Evolutionary conservation across 2,329 filamentous ascomycete species (phyloP).

Genomic region (Anthostomella pinea): DNA sequence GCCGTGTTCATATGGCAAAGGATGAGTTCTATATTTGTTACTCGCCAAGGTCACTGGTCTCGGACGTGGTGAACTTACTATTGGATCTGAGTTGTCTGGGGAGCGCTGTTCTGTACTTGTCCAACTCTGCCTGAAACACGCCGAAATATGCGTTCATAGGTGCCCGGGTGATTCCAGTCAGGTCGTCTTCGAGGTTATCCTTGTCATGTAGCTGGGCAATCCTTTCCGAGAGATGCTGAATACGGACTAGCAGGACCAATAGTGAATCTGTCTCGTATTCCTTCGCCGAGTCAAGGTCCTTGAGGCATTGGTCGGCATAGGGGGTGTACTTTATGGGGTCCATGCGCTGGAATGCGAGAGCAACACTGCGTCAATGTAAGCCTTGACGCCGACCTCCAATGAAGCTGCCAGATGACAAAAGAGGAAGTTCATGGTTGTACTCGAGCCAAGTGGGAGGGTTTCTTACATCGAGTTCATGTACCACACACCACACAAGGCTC

Average conservation of each 20-base stretch:
- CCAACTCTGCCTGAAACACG: constrained; percentile 45
- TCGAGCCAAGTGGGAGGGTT: no score
- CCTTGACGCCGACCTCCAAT: no score
- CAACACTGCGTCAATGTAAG: constrained; percentile 36
- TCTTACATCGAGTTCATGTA: constrained; percentile 52
- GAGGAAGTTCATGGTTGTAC: no score
- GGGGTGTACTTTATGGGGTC: constrained; percentile 50
- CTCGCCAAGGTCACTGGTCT: no score
- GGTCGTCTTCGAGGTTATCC: constrained; percentile 33
- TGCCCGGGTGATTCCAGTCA: constrained; percentile 36
- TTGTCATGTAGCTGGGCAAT: constrained; percentile 41
- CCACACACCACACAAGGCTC: constrained; percentile 52
- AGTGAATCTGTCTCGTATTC: constrained; percentile 48
- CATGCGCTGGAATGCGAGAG: constrained; percentile 41
- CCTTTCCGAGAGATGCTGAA: constrained; percentile 51
- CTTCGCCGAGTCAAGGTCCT: constrained; percentile 39
- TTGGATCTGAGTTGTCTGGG: constrained; percentile 36
- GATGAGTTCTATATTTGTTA: constrained; percentile 34
- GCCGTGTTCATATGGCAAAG: constrained; percentile 40
- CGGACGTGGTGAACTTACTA: no score
- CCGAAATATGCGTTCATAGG: constrained; percentile 44
- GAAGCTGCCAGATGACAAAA: no score
- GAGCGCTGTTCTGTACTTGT: constrained; percentile 37
- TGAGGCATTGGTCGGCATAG: constrained; percentile 51
- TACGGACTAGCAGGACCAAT: constrained; percentile 45